A percentile compares a stretch with the other conserved stretches of the same genome.
These are phyloP conservation scores for Catharanthus roseus DNA, from an alignment of 257 asterid species.

Conservation along the genomic window DNA sequence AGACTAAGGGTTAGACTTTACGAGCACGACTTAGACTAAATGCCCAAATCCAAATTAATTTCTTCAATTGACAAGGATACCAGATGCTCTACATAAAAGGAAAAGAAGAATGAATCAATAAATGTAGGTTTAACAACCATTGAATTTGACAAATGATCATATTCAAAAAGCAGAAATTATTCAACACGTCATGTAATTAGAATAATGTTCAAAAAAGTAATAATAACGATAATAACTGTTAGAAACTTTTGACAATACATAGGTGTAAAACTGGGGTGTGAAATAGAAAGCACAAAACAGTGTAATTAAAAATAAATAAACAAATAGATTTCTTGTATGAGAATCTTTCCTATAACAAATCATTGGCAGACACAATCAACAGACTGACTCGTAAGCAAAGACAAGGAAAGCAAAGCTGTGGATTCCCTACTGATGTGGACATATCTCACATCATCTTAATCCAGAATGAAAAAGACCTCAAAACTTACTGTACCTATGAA, in stretches of 20 bases:
- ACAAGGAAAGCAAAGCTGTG: conserved; percentile 12
- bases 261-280: background rate
- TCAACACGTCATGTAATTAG: too few relatives aligned
- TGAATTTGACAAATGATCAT: background rate
- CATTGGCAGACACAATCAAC: conserved; percentile 12
- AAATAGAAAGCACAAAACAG: background rate
- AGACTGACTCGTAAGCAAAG: conserved; percentile 15
- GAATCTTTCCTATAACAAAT: conserved; percentile 18
- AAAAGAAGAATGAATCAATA: too few relatives aligned
- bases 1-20: too few relatives aligned
- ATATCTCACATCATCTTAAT: conserved; percentile 14
- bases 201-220: background rate
- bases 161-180: too few relatives aligned
- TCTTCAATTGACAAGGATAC: too few relatives aligned
- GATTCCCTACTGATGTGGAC: conserved; percentile 19
- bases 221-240: background rate
- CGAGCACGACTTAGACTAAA: too few relatives aligned
- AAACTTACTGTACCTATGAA: background rate
- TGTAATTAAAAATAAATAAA: conserved; percentile 4
- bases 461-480: background rate
- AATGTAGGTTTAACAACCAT: too few relatives aligned
- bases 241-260: conserved; percentile 7
- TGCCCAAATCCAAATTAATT: too few relatives aligned
- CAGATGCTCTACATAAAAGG: too few relatives aligned
- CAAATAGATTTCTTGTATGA: conserved; percentile 11